Conservation (phyloP, 768 basidiomycete species). For the Agrocybe pediades region DNA sequence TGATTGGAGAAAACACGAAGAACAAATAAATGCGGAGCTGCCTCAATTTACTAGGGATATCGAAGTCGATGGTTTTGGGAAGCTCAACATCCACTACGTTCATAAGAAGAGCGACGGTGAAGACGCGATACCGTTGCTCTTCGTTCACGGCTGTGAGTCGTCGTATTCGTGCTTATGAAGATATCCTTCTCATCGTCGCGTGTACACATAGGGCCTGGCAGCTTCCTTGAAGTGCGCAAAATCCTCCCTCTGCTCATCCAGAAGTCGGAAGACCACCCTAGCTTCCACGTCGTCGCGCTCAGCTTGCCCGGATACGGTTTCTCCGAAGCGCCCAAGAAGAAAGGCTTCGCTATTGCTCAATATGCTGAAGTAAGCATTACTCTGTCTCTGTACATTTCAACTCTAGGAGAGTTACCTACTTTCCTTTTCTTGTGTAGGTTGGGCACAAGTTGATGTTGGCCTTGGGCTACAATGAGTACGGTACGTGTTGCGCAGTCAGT, state of each 20-base stretch:
- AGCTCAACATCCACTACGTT: constrained; percentile 54
- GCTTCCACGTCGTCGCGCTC: constrained; percentile 62
- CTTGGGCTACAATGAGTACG: constrained; percentile 52
- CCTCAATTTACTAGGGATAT: constrained; percentile 59
- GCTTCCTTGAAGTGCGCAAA: constrained; percentile 58
- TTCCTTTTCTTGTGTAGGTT: constrained; percentile 39
- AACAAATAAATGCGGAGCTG: constrained; percentile 47
- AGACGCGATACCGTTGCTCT: constrained; percentile 57
- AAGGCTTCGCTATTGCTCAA: constrained; percentile 49
- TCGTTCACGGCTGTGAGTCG: constrained; percentile 54
- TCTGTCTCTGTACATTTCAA: too few relatives aligned
- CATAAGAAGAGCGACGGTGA: constrained; percentile 47
- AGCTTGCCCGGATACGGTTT: constrained; percentile 66
- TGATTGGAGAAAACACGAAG: constrained; percentile 58
- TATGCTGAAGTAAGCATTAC: constrained; percentile 50
- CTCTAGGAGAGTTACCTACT: constrained; percentile 45
- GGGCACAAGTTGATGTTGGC: constrained; percentile 49
- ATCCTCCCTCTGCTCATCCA: constrained; percentile 53
- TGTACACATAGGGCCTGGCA: constrained; percentile 55
- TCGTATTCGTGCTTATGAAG: background rate
- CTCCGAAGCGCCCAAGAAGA: constrained; percentile 54
- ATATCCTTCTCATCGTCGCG: background rate
- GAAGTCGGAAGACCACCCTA: constrained; percentile 42
- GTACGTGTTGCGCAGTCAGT: constrained; percentile 21
- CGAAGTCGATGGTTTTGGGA: constrained; percentile 44